Evolutionary conservation across 2,329 filamentous ascomycete species (phyloP), one percentile per base, ranked within the genome.

Genomic region (Phialocephala sp.): DNA sequence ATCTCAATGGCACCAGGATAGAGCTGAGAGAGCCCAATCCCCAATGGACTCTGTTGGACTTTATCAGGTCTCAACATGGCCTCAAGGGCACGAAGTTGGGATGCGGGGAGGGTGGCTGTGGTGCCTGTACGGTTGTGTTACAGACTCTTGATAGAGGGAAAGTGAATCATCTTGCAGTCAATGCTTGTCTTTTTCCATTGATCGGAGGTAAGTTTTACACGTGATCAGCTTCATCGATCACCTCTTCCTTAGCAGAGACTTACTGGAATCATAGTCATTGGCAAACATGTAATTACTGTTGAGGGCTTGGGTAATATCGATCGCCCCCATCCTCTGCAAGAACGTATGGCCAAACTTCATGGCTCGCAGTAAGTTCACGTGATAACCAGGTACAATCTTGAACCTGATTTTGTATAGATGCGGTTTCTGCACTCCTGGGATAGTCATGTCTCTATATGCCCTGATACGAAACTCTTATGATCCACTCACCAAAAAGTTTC

Each of bases 391-490:
- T 37, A 41, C 14, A 11, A 14, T 11, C n/a, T 27, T 60, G 11
- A 36, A 57, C 22, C 52, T 58, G 27, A 45, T n/a, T n/a, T 4
- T 59, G 0, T 24, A 8, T 50, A 72, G 71, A 68, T 73, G 72
- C 59, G 71, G 71, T 11, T 98, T 98, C 79, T 98, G 94, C 76
- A 98, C 94, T 0, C 94, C 94, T 9, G 94, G 94, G 2, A 97
- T 98, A 74, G 93, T 97, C 69, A 97, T 98, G 91, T 97, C 93
- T 76, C 79, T 97, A 66, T 98, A 98, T 77, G 94, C 94, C 1
- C 83, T 97, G 55, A 83, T 98, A 37, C 87, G 94, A 65, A 97
- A 97, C 75, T 91, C 93, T 68, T 84, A 89, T 15, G 83, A 85
- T 20, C 93, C 94, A 37, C 36, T 64, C 14, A 68, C 71, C 9